Base-by-base conservation (phyloP, 208 protist species). In the Trypanosoma scelopori region DNA sequence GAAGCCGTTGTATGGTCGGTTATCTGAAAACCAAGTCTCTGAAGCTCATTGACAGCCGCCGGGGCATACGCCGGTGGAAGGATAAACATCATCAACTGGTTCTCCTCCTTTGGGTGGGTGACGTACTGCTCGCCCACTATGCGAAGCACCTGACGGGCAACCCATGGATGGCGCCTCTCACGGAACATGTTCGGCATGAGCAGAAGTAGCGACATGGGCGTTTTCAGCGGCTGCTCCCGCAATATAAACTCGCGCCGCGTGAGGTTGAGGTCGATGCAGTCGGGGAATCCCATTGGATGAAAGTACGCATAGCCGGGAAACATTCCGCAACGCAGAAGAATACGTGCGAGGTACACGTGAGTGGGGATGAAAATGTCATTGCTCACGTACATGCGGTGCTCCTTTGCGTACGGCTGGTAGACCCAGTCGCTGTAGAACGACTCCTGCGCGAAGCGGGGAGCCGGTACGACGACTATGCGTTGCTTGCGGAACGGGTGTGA, bases 381-480 rank as follows among this genome's bases (percentile, higher is more conserved):
- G 70, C 85, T 90, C 30, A 91, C 81, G 55, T 86, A 94, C 77
- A 94, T 76, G 35, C 74, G 64, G 61, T 94, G 88, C 62, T 94
- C 81, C 76, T 94, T 91, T 42, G 87, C 88, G 55, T 94, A 94
- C 30, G 88, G 88, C 55, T 94, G 88, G 65, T 94, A 94, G 13
- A 94, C 81, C 85, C 88, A 94, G 43, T 91, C 85, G 30, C 76
- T 78, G 70, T 90, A 81, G 66, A 82, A 94, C 30, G 70, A 63
- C 62, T 94, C 85, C 62, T 71, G 75, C 9, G 88, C 84, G 59
- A 84, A 91, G 42, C 82, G 76, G 7, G 82, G 84, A 20, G 81
- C 71, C 18, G 88, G 84, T 0, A 94, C 74, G 55, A 94, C 77
- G 52, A 81, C 89, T 51, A 94, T 78, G 55, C 81, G 78, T 70